Conservation (phyloP, 1,284 basidiomycete species). For the Violaceomyces palustris region DNA sequence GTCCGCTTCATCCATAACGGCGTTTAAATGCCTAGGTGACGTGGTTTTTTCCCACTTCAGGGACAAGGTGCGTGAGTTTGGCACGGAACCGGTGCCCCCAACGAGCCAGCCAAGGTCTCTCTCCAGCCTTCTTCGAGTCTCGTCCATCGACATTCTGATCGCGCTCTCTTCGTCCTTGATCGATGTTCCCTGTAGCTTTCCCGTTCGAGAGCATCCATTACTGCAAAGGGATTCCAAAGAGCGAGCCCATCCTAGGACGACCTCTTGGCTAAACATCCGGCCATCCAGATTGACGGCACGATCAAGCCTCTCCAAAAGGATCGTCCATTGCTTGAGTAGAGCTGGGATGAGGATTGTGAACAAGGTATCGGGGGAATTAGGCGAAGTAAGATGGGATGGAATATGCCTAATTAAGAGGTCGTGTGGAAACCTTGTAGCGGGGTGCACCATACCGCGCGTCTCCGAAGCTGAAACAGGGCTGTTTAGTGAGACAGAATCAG, state of each 20-base stretch:
- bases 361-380: constrained; percentile 37
- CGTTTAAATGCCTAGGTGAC: too few relatives aligned
- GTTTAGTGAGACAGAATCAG: neutral
- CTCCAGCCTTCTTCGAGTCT: constrained; percentile 24
- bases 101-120: constrained; percentile 40
- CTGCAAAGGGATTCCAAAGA: constrained; percentile 18
- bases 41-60: too few relatives aligned
- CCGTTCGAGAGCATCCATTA: neutral
- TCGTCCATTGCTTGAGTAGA: constrained; percentile 42
- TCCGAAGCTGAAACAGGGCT: too few relatives aligned
- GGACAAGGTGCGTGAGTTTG: too few relatives aligned
- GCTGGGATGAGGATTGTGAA: constrained; percentile 37
- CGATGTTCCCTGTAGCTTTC: neutral
- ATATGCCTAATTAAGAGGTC: too few relatives aligned
- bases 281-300: constrained; percentile 42
- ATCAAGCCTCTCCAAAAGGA: constrained; percentile 26
- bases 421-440: too few relatives aligned
- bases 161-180: constrained; percentile 20
- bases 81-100: too few relatives aligned
- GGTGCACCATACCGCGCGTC: neutral
- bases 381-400: too few relatives aligned
- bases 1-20: too few relatives aligned
- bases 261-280: constrained; percentile 46
- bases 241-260: constrained; percentile 37
- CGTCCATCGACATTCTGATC: constrained; percentile 31